Conservation (phyloP, 116 monocot genomes). For the Iris pallida region DNA sequence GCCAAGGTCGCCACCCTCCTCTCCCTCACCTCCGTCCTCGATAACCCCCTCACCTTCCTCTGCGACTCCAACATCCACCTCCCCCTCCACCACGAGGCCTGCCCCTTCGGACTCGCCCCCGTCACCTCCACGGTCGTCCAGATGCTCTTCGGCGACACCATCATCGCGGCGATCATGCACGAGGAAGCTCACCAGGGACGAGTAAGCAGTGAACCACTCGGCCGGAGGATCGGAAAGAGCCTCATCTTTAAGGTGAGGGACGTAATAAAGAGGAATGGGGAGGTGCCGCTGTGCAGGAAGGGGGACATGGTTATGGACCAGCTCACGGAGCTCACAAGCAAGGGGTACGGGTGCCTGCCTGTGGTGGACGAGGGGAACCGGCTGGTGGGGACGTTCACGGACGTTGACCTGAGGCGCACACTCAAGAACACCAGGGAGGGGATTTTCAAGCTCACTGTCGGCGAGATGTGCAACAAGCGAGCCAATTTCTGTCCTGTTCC, state of each 20-base stretch:
- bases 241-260: slow-evolving; percentile 85
- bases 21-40: slow-evolving; percentile 50
- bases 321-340: slow-evolving; percentile 77
- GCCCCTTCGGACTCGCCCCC: slow-evolving; percentile 81
- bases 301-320: slow-evolving; percentile 91
- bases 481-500: no score
- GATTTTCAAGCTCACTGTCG: slow-evolving; percentile 77
- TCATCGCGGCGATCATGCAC: slow-evolving; percentile 74
- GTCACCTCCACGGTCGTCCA: slow-evolving; percentile 73
- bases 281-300: slow-evolving; percentile 69
- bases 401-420: slow-evolving; percentile 77
- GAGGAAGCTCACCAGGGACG: slow-evolving; percentile 44
- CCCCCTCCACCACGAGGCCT: slow-evolving; percentile 68
- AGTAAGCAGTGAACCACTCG: slow-evolving; percentile 71
- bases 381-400: slow-evolving; percentile 86
- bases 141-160: slow-evolving; percentile 79
- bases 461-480: slow-evolving; percentile 90
- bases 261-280: slow-evolving; percentile 68
- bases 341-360: slow-evolving; percentile 83
- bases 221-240: slow-evolving; percentile 67
- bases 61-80: slow-evolving; percentile 72
- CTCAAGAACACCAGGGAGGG: slow-evolving; percentile 59
- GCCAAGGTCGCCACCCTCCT: slow-evolving; percentile 63
- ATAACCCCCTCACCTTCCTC: slow-evolving; percentile 30
- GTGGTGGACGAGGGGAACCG: slow-evolving; percentile 52